A percentile compares a stretch with the other conserved stretches of the same genome.
phyloP scores from a whole-genome alignment of 75 land plant genomes.

The Sequoiadendron giganteum region DNA sequence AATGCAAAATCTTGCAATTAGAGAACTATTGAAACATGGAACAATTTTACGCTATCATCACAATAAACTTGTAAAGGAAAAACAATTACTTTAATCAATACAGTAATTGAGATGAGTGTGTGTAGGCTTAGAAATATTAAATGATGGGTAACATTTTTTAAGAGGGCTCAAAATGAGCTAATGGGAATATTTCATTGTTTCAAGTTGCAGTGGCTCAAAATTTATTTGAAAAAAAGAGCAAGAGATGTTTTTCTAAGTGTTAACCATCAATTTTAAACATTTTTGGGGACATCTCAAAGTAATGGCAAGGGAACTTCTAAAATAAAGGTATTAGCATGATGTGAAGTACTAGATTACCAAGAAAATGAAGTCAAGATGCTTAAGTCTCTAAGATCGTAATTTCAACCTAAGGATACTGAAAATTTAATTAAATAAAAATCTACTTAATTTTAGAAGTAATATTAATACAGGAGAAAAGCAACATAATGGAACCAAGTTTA shows the following conservation, averaged over 20 bases:
- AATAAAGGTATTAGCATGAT: not conserved
- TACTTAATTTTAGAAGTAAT: not conserved
- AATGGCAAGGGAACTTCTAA: not conserved
- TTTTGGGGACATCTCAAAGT: not conserved
- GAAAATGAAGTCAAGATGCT: not conserved
- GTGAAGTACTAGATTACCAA: not conserved
- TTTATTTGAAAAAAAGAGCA: not conserved
- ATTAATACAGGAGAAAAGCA: not conserved
- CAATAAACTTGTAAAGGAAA: not conserved
- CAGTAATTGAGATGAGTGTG: not conserved
- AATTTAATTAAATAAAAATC: not conserved
- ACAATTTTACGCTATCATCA: not conserved
- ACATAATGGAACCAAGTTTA: not conserved
- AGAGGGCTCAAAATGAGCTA: not conserved
- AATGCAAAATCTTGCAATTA: conserved; percentile 1
- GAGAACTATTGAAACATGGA: not conserved
- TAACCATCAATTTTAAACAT: not conserved
- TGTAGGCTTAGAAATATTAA: not conserved
- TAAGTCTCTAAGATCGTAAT: not conserved
- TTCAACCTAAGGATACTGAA: not conserved
- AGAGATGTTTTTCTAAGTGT: not conserved
- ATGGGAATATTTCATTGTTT: not conserved
- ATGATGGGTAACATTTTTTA: not conserved
- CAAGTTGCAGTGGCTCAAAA: not conserved
- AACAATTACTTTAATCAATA: not conserved